Evolutionary conservation across 2,329 filamentous ascomycete species (phyloP), one percentile per base, ranked within the genome.

Genomic region (Pseudonectria foliicola): DNA sequence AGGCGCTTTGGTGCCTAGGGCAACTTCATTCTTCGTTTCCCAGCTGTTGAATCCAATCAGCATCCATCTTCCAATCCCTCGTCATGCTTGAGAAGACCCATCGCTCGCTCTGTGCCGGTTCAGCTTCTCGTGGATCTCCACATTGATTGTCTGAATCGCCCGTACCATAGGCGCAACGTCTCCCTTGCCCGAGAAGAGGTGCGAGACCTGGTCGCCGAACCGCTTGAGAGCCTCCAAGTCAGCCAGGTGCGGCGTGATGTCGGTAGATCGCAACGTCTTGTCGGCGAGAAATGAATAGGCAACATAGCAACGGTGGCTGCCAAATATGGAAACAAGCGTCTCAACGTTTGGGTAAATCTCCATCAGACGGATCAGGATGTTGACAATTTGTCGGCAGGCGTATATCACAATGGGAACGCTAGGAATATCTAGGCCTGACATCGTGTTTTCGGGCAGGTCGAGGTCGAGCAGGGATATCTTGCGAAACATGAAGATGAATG

Each of bases 401-500:
- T 54, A 45, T 2, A 52, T 46, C 3, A 55, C 54, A 0, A 57
- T 44, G 2, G 50, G 50, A 5, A 54, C 55, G 26, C 51, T 46
- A 12, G 52, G 53, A 2, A 56, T 51, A 6, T 56, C 53, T 2
- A 51, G 29, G 10, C 55, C 53, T 6, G 47, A 53, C 16, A 43
- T 35, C 11, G 52, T 44, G 4, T 50, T 51, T 2, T 38, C 38
- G 2, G 53, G 54, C 4, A 51, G 55, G n/a, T 35, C 50, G 2
- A 48, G 47, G 31, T 52, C 39, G 10, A 56, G 45, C 7, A 52
- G 39, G 13, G 43, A 43, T 42, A 51, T 50, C 31, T 57, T 59
- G 30, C 56, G 51, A 13, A 58, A 53, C 54, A 59, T 59, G 40
- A 56, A 59, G 18, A 59, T 50, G 31, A 58, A 49, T 33, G 46